These are phyloP conservation scores for Spiraea crenata DNA, from an alignment of 331 rosid species.

Conservation along the genomic window DNA sequence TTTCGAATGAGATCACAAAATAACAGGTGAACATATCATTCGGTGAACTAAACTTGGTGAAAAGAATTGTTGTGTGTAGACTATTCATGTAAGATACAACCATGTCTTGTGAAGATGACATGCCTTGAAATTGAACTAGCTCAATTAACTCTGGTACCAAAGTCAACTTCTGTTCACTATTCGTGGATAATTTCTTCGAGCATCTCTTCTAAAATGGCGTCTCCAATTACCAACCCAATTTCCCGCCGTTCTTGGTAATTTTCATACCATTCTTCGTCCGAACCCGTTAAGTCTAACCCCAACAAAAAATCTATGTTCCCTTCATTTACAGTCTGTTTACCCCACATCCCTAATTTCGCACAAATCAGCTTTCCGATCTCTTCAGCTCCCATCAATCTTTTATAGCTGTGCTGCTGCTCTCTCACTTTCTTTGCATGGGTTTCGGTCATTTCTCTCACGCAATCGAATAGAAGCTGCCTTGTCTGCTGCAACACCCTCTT, in stretches of 20 bases:
- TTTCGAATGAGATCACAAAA: too few relatives aligned
- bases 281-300: slow-evolving; percentile 39
- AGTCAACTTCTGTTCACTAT: not conserved
- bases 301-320: slow-evolving; percentile 27
- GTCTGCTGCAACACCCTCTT: slow-evolving; percentile 48
- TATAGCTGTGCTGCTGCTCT: not conserved
- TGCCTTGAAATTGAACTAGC: not conserved
- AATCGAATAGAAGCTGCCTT: slow-evolving; percentile 64
- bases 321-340: slow-evolving; percentile 29
- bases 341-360: slow-evolving; percentile 37
- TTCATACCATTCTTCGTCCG: slow-evolving; percentile 49
- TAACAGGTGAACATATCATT: too few relatives aligned
- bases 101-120: not conserved
- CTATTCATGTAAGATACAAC: too few relatives aligned
- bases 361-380: slow-evolving; percentile 47
- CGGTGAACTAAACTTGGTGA: too few relatives aligned
- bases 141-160: not conserved
- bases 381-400: slow-evolving; percentile 39
- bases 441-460: slow-evolving; percentile 53
- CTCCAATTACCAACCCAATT: slow-evolving; percentile 51
- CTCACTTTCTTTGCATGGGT: slow-evolving; percentile 28
- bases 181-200: slow-evolving; percentile 41
- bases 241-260: slow-evolving; percentile 39
- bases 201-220: slow-evolving; percentile 51
- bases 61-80: too few relatives aligned